Percentiles rank a stretch among this genome's conserved stretches.
These are phyloP conservation scores for Clonostachys rosea DNA, from an alignment of 2,329 filamentous ascomycete species.

Conservation along the genomic window DNA sequence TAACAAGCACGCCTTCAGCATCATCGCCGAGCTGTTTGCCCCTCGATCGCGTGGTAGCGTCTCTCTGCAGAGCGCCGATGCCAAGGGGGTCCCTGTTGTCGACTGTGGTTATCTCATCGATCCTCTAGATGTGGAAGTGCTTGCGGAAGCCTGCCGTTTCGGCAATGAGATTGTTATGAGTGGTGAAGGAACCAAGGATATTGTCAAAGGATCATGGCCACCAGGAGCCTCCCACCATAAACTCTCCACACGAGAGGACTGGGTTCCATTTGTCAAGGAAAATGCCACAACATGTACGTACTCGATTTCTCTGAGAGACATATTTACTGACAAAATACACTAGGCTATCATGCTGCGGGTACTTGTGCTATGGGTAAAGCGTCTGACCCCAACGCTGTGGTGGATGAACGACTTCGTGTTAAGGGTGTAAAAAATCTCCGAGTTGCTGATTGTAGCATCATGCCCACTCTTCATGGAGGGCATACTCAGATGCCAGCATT, in stretches of 20 bases:
- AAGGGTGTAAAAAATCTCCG: constrained; percentile 46
- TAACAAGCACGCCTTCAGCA: constrained; percentile 49
- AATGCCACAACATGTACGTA: constrained; percentile 55
- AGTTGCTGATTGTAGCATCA: constrained; percentile 47
- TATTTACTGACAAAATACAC: too few species aligned
- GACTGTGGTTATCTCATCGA: constrained; percentile 53
- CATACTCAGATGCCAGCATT: constrained; percentile 53
- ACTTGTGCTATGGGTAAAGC: constrained; percentile 52
- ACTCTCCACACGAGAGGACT: constrained; percentile 49
- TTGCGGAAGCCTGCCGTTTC: constrained; percentile 37
- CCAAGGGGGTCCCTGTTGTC: constrained; percentile 47
- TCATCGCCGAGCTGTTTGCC: constrained; percentile 53
- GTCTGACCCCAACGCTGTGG: constrained; percentile 41
- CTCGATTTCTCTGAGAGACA: too few species aligned
- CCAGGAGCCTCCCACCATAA: constrained; percentile 42
- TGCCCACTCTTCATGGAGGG: constrained; percentile 42
- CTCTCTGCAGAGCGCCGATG: constrained; percentile 39
- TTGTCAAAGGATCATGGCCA: constrained; percentile 59
- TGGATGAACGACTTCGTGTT: constrained; percentile 48
- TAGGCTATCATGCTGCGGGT: constrained; percentile 51
- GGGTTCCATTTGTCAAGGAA: constrained; percentile 51
- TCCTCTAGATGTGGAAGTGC: constrained; percentile 50
- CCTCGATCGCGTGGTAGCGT: constrained; percentile 53
- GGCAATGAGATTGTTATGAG: constrained; percentile 29
- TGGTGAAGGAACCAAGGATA: constrained; percentile 50